These are phyloP conservation scores for Irineochytrium annulatum DNA, from an alignment of 192 early-diverging fungal genomes.

Conservation along the genomic window DNA sequence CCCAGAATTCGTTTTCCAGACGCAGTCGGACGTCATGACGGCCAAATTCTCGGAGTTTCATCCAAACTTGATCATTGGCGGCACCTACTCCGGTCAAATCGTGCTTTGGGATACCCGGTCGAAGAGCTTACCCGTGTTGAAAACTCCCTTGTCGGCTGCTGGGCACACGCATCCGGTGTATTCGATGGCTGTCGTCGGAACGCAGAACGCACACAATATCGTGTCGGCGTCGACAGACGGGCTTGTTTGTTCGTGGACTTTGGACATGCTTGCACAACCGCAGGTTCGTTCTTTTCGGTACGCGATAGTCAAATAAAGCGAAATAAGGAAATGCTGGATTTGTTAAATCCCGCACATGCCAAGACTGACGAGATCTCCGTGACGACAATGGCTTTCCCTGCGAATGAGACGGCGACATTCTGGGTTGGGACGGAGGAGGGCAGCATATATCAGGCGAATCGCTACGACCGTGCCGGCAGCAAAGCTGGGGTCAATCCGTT, in stretches of 20 bases:
- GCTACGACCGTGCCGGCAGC: constrained; percentile 92
- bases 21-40: constrained; percentile 83
- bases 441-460: constrained; percentile 86
- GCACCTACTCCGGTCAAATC: constrained; percentile 97
- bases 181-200: constrained; percentile 83
- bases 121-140: constrained; percentile 79
- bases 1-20: constrained; percentile 93
- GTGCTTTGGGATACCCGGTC: constrained; percentile 95
- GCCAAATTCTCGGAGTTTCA: constrained; percentile 91
- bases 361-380: constrained; percentile 93
- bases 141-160: constrained; percentile 85
- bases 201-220: constrained; percentile 91
- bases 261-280: constrained; percentile 97
- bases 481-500: constrained; percentile 91
- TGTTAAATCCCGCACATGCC: constrained; percentile 67
- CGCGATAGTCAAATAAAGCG: not conserved
- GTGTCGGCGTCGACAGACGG: constrained; percentile 95
- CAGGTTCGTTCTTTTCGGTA: constrained; percentile 45
- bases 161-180: constrained; percentile 98
- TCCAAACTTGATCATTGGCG: constrained; percentile 87
- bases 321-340: constrained; percentile 72
- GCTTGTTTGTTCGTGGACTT: constrained; percentile 90
- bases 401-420: constrained; percentile 88
- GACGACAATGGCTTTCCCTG: constrained; percentile 85
- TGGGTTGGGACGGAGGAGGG: constrained; percentile 98